Conservation (phyloP, 1,284 basidiomycete species). For the Ceratobasidium sp. region DNA sequence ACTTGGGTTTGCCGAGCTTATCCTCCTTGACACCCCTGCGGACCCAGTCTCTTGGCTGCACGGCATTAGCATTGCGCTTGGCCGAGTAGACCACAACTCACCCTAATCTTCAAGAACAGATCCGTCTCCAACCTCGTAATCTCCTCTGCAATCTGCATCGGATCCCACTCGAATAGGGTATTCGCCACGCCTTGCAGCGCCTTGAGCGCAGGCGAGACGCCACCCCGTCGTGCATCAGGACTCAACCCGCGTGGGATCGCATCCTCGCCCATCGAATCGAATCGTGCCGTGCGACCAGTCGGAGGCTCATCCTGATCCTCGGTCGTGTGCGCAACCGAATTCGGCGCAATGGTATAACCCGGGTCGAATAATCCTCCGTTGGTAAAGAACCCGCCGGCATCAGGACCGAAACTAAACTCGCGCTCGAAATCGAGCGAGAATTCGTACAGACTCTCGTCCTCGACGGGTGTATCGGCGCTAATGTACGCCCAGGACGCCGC, state of each 20-base stretch:
- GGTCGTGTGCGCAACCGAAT: neutral
- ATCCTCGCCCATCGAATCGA: constrained; percentile 11
- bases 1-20: constrained; percentile 56
- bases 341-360: constrained; percentile 13
- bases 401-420: constrained; percentile 8
- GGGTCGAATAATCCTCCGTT: constrained; percentile 17
- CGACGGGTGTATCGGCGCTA: constrained; percentile 58
- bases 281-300: constrained; percentile 1
- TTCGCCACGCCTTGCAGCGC: constrained; percentile 63
- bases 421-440: constrained; percentile 28
- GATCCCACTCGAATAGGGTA: constrained; percentile 61
- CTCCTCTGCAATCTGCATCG: constrained; percentile 73
- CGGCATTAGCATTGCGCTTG: neutral
- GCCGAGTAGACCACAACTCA: constrained; percentile 5
- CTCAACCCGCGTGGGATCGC: constrained; percentile 11
- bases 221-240: constrained; percentile 49
- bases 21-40: constrained; percentile 50
- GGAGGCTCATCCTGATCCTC: constrained; percentile 8
- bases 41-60: constrained; percentile 79
- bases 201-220: constrained; percentile 58
- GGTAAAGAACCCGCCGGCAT: neutral
- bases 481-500: constrained; percentile 71
- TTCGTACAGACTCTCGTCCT: constrained; percentile 52
- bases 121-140: constrained; percentile 71
- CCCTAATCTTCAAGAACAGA: constrained; percentile 65